phyloP scores from a whole-genome alignment of 257 asterid species.

The Forsythia viridissima region DNA sequence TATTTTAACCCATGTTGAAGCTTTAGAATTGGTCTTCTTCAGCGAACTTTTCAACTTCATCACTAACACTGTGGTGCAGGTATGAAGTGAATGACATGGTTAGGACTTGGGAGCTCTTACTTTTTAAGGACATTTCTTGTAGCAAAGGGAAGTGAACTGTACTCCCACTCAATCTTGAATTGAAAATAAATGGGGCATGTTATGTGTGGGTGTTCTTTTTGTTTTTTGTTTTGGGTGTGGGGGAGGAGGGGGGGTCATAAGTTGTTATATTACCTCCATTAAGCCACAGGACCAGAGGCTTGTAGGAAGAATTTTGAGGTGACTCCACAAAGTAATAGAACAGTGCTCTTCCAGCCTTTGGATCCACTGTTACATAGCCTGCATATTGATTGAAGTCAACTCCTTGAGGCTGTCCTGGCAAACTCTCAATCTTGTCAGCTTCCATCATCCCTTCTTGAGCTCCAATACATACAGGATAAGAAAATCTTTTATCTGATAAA shows the following conservation, averaged over 20 bases:
- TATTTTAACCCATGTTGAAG: too few relatives aligned
- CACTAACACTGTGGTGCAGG: not conserved
- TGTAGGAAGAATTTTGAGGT: constrained; percentile 31
- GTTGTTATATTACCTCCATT: constrained; percentile 44
- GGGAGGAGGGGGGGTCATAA: not conserved
- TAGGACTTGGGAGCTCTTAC: not conserved
- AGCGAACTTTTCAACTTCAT: too few relatives aligned
- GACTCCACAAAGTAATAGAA: constrained; percentile 59
- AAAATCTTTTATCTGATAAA: not conserved
- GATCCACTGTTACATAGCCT: constrained; percentile 52
- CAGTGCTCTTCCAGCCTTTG: constrained; percentile 41
- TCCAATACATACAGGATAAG: constrained; percentile 18
- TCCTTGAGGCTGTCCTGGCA: constrained; percentile 39
- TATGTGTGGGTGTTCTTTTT: too few relatives aligned
- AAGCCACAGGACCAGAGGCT: constrained; percentile 55
- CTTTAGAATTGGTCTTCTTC: too few relatives aligned
- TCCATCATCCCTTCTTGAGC: constrained; percentile 30
- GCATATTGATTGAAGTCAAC: constrained; percentile 45
- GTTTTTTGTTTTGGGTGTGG: not conserved
- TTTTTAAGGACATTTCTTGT: not conserved
- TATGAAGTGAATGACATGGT: not conserved
- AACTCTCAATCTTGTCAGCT: constrained; percentile 19
- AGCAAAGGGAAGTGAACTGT: too few relatives aligned
- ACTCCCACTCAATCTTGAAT: too few relatives aligned
- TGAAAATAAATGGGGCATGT: too few relatives aligned